Evolutionary conservation across 2,329 filamentous ascomycete species (phyloP).

Genomic region (Fusarium scirpi): DNA sequence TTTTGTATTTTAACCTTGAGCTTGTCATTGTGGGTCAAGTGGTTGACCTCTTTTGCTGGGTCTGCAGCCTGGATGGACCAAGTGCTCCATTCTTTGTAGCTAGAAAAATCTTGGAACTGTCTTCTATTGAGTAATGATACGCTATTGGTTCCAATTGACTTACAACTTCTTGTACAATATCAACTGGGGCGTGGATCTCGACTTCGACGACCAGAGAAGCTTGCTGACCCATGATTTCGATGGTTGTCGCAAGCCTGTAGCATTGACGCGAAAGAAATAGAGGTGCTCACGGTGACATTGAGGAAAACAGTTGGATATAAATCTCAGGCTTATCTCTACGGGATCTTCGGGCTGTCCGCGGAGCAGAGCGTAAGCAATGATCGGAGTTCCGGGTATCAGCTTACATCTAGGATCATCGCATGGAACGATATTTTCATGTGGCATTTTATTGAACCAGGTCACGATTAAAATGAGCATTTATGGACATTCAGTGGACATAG

Average conservation of each 20-base stretch:
- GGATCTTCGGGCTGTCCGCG: background rate
- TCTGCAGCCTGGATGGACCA: conserved; percentile 10
- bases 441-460: background rate
- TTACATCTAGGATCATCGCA: background rate
- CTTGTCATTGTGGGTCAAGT: conserved; percentile 1
- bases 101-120: conserved; percentile 10
- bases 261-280: background rate
- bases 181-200: conserved; percentile 17
- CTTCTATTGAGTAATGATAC: accelerated
- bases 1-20: conserved; percentile 9
- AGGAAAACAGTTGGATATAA: background rate
- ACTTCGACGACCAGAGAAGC: conserved; percentile 7
- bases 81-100: conserved; percentile 14
- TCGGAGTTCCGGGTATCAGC: background rate
- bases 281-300: accelerated
- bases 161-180: conserved; percentile 12
- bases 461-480: background rate
- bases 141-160: background rate
- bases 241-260: background rate
- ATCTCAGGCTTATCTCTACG: background rate
- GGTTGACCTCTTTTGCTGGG: background rate
- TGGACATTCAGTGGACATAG: background rate
- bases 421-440: background rate
- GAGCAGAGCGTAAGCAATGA: background rate
- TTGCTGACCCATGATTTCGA: conserved; percentile 3